Evolutionary conservation across 2,329 filamentous ascomycete species (phyloP), one percentile per base, ranked within the genome.

Genomic region (Apiospora koreana): DNA sequence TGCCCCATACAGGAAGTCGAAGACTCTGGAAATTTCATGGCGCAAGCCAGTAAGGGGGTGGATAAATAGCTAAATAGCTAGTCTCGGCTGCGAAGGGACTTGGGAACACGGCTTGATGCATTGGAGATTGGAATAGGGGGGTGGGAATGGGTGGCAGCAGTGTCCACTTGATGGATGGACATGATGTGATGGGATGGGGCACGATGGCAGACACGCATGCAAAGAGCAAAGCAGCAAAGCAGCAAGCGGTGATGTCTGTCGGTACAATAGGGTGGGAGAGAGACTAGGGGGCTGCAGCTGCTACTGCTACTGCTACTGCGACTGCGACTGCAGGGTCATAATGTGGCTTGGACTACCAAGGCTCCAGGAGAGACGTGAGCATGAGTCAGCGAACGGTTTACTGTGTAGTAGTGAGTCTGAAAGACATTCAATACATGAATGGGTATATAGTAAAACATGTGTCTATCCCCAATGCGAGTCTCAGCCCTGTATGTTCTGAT

Each of bases 321-420:
- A n/a, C n/a, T 58, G 9, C 14, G 14, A 12, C 38, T 43, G 41
- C 41, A n/a, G 35, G 54, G 54, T 38, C 31, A 35, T 38, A n/a
- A 58, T 35, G 50, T 21, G 50, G 28, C 50, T 35, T 58, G 28
- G 50, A 35, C 50, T 58, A 10, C 16, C 50, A 31, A 35, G 50
- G 16, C 28, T 58, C 50, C 5, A 31, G 25, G 50, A 58, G 50
- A 62, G 48, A 38, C 35, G 54, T 38, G 54, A 14, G 54, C 54
- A 38, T 12, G 54, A 38, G 21, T n/a, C 28, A 35, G 54, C 10
- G 28, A 62, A 31, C 9, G 54, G 31, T 38, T 38, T 62, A 38
- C 54, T 38, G 31, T n/a, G n/a, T n/a, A n/a, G n/a, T 62, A 62
- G 54, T 62, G 54, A n/a, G 54, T 62, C 21, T 62, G 54, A 38